Base-by-base conservation (phyloP, 495 filamentous ascomycete genomes). In the Staphylotrichum tortipilum region DNA sequence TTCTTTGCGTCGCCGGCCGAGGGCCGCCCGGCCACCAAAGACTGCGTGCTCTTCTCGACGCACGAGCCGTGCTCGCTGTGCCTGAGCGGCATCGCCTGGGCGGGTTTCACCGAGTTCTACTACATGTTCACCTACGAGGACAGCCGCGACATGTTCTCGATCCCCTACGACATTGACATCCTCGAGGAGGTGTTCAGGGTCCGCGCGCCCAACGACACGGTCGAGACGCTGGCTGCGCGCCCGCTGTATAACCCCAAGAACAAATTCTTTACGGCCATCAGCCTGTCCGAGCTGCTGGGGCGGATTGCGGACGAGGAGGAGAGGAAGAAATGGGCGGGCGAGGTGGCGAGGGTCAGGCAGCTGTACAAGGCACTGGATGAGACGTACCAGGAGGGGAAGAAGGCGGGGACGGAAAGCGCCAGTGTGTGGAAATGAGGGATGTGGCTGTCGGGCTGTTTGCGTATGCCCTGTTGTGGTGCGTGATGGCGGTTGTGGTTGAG, bases 81-180 rank as follows among this genome's bases (percentile, higher is more conserved):
- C 23, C 50, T 71, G 7, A 62, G 57, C 24, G 68, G 63, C n/a
- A 69, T 71, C 44, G 60, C 67, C n/a, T 71, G 67, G 67, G 64
- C 63, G 14, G 68, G 68, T 24, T 71, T 71, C 64, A 57, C 54
- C 57, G 64, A 68, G 59, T 66, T 71, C 49, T 69, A 69, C 53
- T 69, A 68, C 46, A 56, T 71, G 29, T 71, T 71, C 57, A 69
- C 68, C 9, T 71, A 71, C 60, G 65, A 71, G 58, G 68, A 71
- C 45, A 63, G 54, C 35, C 63, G 67, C 19, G 67, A 71, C 23
- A 48, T 66, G 6, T 68, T 69, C 55, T 41, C 60, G 12, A 69
- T 68, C 35, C 67, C 68, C 8, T 65, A 71, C 54, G 68, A 69
- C 37, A 71, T 68, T 31, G 61, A 71, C 37, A 69, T 71, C 35